phyloP scores from a whole-genome alignment of 2,329 filamentous ascomycete genomes.

The Orbilia quercus region DNA sequence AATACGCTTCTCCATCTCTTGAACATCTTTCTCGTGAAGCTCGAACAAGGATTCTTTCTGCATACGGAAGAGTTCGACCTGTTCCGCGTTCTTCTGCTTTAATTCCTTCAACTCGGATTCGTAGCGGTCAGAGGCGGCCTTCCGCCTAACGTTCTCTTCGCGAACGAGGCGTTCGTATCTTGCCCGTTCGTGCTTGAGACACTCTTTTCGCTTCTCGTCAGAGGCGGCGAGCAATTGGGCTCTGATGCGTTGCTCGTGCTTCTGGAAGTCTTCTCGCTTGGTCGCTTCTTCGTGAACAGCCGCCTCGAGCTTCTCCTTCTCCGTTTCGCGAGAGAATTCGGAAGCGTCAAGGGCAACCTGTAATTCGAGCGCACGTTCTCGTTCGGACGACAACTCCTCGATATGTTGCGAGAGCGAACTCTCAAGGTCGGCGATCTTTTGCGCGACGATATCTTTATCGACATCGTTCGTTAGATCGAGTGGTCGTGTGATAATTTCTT shows the following conservation, averaged over 20 bases:
- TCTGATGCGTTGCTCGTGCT: constrained; percentile 52
- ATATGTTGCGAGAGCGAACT: constrained; percentile 45
- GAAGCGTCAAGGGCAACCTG: constrained; percentile 55
- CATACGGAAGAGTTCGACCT: constrained; percentile 54
- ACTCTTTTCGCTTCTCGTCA: constrained; percentile 52
- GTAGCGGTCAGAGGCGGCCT: constrained; percentile 53
- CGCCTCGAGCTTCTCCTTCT: constrained; percentile 49
- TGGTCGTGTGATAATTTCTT: constrained; percentile 47
- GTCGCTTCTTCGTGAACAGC: constrained; percentile 44
- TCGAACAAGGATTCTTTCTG: constrained; percentile 54
- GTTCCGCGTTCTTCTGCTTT: constrained; percentile 51
- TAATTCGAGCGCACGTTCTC: constrained; percentile 49
- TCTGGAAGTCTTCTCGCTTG: constrained; percentile 53
- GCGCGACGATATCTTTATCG: constrained; percentile 50
- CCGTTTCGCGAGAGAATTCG: constrained; percentile 49
- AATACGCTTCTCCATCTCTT: constrained; percentile 40
- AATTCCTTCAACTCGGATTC: constrained; percentile 50
- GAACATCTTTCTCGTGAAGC: constrained; percentile 46
- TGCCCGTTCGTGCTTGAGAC: constrained; percentile 47
- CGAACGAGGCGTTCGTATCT: constrained; percentile 51
- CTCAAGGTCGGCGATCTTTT: constrained; percentile 51
- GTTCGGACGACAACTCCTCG: constrained; percentile 40
- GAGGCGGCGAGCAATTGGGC: constrained; percentile 50
- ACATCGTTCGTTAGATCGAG: constrained; percentile 44
- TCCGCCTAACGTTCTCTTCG: constrained; percentile 51